A percentile compares a stretch with the other conserved stretches of the same genome.
These are phyloP conservation scores for Dendrobium nobile DNA, from an alignment of 106 monocot species.

Conservation along the genomic window DNA sequence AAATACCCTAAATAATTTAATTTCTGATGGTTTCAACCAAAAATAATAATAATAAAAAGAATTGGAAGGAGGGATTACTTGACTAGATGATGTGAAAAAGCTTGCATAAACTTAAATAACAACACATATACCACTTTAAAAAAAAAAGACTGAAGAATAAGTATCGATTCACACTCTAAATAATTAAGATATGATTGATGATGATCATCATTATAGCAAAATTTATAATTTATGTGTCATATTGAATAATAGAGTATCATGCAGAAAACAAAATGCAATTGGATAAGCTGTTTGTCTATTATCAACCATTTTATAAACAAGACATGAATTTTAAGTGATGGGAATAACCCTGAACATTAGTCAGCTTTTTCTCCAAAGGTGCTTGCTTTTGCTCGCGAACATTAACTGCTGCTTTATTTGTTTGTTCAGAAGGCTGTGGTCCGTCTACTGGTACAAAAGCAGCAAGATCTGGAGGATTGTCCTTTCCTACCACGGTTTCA, in stretches of 20 bases:
- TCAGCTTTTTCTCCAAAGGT: slow-evolving; percentile 26
- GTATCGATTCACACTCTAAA: neutral
- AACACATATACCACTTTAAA: neutral
- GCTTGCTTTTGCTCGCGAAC: slow-evolving; percentile 18
- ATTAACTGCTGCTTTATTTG: slow-evolving; percentile 21
- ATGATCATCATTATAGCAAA: neutral
- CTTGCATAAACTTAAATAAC: neutral
- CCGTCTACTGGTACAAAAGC: slow-evolving; percentile 57
- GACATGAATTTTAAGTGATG: too few species aligned
- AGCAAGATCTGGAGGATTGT: slow-evolving; percentile 87
- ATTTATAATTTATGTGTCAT: neutral
- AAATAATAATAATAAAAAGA: too few species aligned
- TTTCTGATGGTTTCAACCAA: too few species aligned
- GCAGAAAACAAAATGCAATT: neutral
- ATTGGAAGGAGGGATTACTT: too few species aligned
- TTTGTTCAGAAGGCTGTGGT: slow-evolving; percentile 19
- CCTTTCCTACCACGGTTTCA: slow-evolving; percentile 68
- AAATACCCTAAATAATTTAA: too few species aligned
- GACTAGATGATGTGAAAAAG: neutral
- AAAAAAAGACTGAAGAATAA: neutral
- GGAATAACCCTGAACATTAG: neutral
- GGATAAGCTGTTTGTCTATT: neutral
- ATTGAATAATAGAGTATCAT: neutral
- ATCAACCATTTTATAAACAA: neutral
- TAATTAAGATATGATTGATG: neutral